These are phyloP conservation scores for Saposhnikovia divaricata DNA, from an alignment of 129 eudicot species.

Conservation along the genomic window DNA sequence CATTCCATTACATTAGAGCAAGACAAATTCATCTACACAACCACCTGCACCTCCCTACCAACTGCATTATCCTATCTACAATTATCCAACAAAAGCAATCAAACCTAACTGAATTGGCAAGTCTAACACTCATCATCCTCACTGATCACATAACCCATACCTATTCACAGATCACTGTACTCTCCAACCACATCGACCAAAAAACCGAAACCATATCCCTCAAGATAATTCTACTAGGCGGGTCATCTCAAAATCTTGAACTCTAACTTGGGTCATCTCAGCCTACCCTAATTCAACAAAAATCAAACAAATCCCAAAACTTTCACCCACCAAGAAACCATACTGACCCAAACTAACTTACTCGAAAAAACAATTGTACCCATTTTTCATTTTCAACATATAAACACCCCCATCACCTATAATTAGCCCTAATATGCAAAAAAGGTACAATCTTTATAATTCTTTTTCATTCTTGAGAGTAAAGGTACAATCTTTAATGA, in stretches of 20 bases:
- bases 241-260: neutral
- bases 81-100: neutral
- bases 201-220: neutral
- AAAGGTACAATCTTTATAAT: neutral
- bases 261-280: neutral
- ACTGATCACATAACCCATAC: neutral
- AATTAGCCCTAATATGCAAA: neutral
- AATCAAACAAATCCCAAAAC: neutral
- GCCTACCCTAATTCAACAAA: neutral
- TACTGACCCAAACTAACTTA: neutral
- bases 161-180: neutral
- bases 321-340: neutral
- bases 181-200: neutral
- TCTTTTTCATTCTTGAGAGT: neutral
- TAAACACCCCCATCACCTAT: neutral
- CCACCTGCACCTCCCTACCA: neutral
- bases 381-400: neutral
- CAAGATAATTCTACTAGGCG: neutral
- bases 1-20: neutral
- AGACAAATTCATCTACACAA: neutral
- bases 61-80: neutral
- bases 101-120: neutral
- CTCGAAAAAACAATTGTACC: neutral
- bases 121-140: neutral
- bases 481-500: neutral